Base-by-base conservation (phyloP, 306 rosid genomes). In the Dalbergia cochinchinensis region DNA sequence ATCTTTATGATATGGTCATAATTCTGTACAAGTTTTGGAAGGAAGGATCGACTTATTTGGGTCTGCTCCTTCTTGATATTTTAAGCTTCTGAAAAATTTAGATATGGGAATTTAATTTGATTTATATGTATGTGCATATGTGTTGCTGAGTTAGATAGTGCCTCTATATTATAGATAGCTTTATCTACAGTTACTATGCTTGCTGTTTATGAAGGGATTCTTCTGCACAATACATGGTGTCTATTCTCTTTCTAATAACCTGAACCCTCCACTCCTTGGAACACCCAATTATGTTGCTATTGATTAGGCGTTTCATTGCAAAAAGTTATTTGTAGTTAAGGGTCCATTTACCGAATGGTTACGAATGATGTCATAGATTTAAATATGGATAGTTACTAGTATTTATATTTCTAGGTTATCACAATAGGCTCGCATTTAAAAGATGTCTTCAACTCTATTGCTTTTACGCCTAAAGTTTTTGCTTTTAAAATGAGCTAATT, bases 381-480 rank as follows among this genome's bases (percentile, higher is more conserved):
- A 13, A 5, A 7, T 51, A 9, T 70, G 51, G 15, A 16, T 19
- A 3, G 22, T 6, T 69, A 10, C 31, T 26, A 26, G 31, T 26
- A 14, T 26, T 26, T 48, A 51, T 54, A 63, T 64, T 37, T 58
- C 11, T 18, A 51, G 4, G 80, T 78, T 78, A 64, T 76, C 80
- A 50, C 61, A 63, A 48, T 34, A 51, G 50, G 13, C 18, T 19
- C 48, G n/a, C 35, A 62, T 75, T 48, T 45, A 11, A 39, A 41
- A 26, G 8, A 22, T 14, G 53, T 41, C 45, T 44, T 53, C n/a
- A 55, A 22, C 13, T 66, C 22, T 54, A 10, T 16, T 33, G 19
- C 62, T 70, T 34, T 60, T 19, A 34, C 69, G 22, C 62, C 63
- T 45, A n/a, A 61, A 51, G 68, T 53, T 53, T 64, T 41, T 71